Evolutionary conservation across 306 rosid genomes (phyloP).

Genomic region (Pachyrhizus erosus): DNA sequence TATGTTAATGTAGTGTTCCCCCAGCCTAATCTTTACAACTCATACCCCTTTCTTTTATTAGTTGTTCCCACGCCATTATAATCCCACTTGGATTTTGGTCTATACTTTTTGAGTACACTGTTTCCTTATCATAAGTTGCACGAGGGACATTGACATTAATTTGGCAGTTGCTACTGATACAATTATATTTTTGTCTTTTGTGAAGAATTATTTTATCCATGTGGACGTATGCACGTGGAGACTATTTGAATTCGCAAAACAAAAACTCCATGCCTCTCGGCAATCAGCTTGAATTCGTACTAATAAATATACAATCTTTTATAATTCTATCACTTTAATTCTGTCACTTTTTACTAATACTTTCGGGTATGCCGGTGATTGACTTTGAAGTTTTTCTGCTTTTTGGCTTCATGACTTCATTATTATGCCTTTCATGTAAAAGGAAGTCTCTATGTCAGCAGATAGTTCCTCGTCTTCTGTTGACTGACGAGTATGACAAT

Average conservation of each 20-base stretch:
- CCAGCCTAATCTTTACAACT: constrained; percentile 48
- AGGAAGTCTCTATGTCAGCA: neutral
- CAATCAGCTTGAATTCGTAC: neutral
- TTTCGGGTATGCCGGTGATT: neutral
- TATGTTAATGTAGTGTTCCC: constrained; percentile 39
- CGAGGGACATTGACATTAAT: constrained; percentile 39
- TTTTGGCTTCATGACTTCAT: constrained; percentile 14
- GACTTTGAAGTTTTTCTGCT: neutral
- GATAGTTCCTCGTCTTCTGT: constrained; percentile 1
- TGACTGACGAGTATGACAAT: neutral
- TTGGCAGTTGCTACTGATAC: constrained; percentile 8
- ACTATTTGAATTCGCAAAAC: constrained; percentile 12
- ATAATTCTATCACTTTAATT: neutral
- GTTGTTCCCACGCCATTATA: neutral
- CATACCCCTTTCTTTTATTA: constrained; percentile 38
- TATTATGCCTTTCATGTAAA: neutral
- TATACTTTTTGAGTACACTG: constrained; percentile 23
- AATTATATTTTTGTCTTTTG: constrained; percentile 32
- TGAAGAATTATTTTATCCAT: constrained; percentile 31
- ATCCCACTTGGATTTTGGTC: constrained; percentile 39
- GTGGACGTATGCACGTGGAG: neutral
- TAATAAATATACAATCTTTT: constrained; percentile 1
- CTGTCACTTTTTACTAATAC: constrained; percentile 2
- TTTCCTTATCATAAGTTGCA: constrained; percentile 18
- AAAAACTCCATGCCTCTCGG: neutral